These are phyloP conservation scores for Diplodia intermedia DNA, from an alignment of 2,329 filamentous ascomycete genomes.

Conservation along the genomic window DNA sequence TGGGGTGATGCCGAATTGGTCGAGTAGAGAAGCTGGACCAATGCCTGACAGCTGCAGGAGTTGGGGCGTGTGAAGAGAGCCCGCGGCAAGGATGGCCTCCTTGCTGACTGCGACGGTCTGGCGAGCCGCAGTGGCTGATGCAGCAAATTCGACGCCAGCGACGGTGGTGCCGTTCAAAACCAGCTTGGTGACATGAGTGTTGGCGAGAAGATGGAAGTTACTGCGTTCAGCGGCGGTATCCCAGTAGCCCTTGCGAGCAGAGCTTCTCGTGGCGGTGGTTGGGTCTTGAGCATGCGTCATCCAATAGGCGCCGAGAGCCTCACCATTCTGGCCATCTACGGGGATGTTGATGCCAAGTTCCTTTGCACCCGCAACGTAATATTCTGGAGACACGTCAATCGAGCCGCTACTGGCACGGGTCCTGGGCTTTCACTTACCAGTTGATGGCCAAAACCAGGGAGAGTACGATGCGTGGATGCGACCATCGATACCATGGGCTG, in stretches of 20 bases:
- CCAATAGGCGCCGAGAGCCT: constrained; percentile 32
- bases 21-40: constrained; percentile 39
- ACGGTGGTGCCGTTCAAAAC: constrained; percentile 9
- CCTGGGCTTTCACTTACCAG: background rate
- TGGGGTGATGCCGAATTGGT: constrained; percentile 35
- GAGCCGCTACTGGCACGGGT: background rate
- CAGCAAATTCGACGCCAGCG: constrained; percentile 14
- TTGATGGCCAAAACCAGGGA: constrained; percentile 25
- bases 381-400: background rate
- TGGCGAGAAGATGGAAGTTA: constrained; percentile 38
- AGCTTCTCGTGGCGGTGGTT: constrained; percentile 16
- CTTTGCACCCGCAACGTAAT: constrained; percentile 35
- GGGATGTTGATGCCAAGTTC: constrained; percentile 33
- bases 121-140: constrained; percentile 12
- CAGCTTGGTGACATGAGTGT: constrained; percentile 27
- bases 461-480: constrained; percentile 22
- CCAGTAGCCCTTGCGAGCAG: constrained; percentile 32
- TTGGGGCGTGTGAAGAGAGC: constrained; percentile 40
- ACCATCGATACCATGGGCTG: constrained; percentile 33
- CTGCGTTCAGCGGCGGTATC: constrained; percentile 34
- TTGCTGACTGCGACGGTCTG: constrained; percentile 35
- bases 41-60: constrained; percentile 42
- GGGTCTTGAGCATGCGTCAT: constrained; percentile 33
- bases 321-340: constrained; percentile 34
- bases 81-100: constrained; percentile 41